Evolutionary conservation across 352 stramenopile genomes (phyloP), one percentile per base, ranked within the genome.

Genomic region (Pythium brachiatum): DNA sequence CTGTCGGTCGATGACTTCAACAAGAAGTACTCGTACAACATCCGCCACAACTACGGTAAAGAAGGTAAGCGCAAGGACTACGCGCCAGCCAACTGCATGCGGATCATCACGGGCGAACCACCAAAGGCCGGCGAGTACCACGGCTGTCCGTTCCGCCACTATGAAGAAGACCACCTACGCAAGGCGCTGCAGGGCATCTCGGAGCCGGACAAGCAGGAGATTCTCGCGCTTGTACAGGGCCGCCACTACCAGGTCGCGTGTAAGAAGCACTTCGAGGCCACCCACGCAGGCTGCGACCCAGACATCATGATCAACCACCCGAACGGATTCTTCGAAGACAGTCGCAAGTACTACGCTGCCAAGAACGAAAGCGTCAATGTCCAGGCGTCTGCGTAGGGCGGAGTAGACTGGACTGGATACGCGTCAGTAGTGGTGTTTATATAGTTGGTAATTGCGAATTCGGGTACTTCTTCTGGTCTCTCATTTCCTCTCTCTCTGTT

Each of bases 41-140:
- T 99, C 55, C 89, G 97, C 53, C 97, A 99, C 86, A 99, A 98
- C 83, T 99, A 99, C 77, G 97, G 97, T 39, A 99, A 99, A 73
- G 97, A 99, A 78, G 97, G 97, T 53, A 99, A 99, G 68, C 88
- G 97, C 58, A 96, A 95, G 56, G 96, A 97, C 76, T 99, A 99
- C 72, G 96, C 89, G 21, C 94, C 97, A 21, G 98, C 95, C 74
- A 97, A 91, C 76, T 98, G 94, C 73, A 96, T 96, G 70, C 98
- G 97, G 63, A 98, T 99, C 79, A 99, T 99, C 72, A 96, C 96
- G 62, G 92, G 95, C 70, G 84, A 95, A 34, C 92, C 96, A 7
- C 94, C 97, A 15, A 89, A 95, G 52, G 79, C 82, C 7, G 94
- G 94, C 20, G 96, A 99, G 51, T 95, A 99, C 76, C 97, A 99